Conservation (phyloP, 108 stramenopile genomes). For the Nitzschia palea region DNA sequence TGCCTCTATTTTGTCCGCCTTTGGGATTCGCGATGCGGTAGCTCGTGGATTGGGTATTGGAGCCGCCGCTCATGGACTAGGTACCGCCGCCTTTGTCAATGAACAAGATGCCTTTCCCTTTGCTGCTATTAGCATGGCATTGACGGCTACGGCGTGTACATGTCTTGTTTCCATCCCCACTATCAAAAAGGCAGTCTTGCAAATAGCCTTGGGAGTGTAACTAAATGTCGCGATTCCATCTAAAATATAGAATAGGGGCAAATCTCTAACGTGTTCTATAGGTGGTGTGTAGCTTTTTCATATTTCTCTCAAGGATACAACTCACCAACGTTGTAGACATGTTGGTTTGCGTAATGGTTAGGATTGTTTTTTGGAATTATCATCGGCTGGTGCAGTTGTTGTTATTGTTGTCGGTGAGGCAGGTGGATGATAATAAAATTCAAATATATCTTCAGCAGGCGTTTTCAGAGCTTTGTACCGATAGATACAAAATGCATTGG, state of each 20-base stretch:
- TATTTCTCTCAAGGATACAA: too few species aligned
- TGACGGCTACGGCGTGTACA: constrained; percentile 74
- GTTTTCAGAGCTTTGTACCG: constrained; percentile 42
- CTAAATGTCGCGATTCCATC: too few species aligned
- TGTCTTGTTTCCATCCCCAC: constrained; percentile 64
- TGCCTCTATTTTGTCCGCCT: constrained; percentile 55
- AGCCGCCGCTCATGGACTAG: constrained; percentile 90
- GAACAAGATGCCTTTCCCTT: constrained; percentile 94
- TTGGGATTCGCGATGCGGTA: constrained; percentile 85
- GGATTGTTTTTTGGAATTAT: too few species aligned
- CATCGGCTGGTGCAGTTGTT: neutral
- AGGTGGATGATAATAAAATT: constrained; percentile 45
- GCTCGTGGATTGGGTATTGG: constrained; percentile 89
- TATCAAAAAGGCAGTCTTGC: constrained; percentile 44
- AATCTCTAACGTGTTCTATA: too few species aligned
- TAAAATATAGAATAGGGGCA: too few species aligned
- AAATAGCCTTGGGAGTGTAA: neutral
- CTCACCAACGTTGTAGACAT: too few species aligned
- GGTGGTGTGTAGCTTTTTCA: too few species aligned
- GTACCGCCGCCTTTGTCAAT: constrained; percentile 80
- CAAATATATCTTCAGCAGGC: constrained; percentile 59
- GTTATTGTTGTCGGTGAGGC: neutral
- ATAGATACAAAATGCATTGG: constrained; percentile 66
- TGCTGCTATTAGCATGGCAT: constrained; percentile 92
- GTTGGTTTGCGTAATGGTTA: too few species aligned